Base-by-base conservation (phyloP, 768 basidiomycete genomes). In the Boletus reticulatus region DNA sequence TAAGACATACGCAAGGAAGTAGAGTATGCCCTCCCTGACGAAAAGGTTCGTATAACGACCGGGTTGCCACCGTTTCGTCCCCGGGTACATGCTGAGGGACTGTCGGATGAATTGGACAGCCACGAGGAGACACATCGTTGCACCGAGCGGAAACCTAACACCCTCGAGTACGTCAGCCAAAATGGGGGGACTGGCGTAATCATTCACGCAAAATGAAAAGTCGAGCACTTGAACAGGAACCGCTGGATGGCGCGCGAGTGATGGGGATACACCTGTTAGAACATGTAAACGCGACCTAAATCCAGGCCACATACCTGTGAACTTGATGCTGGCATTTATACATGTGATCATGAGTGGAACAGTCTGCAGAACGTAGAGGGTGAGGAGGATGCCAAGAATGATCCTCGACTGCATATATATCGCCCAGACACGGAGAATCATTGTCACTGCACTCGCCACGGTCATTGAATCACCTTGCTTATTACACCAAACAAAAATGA, bases 371-470 rank as follows among this genome's bases (percentile, higher is more conserved):
- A 17, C 6, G 24, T 49, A 61, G 22, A 53, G 32, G 4, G 43
- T 7, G n/a, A 61, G 43, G 34, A 61, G 59, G 22, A 34, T n/a
- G 2, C 52, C 38, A 19, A 60, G 48, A 6, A 61, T 39, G 8
- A 55, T 19, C 32, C 38, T 55, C 8, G 58, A 59, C 12, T 13
- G 58, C 14, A 9, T 6, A 27, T 59, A 59, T 42, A 59, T 13
- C 32, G 46, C 58, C 41, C 58, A 60, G 5, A 60, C 42, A 29
- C 51, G 58, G 16, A 59, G 52, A 17, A 61, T 61, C 58, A 59
- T 59, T n/a, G 32, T 48, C 47, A 61, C 58, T 55, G 14, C 9
- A 37, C 2, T 48, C 7, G 20, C 10, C 19, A 8, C 6, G 4
- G 12, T 49, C 20, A n/a, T 31, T 5, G 10, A 41, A 19, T 41